Evolutionary conservation across 139 green algal species (phyloP), one percentile per base, ranked within the genome.

Genomic region (Tetradesmus obliquus): DNA sequence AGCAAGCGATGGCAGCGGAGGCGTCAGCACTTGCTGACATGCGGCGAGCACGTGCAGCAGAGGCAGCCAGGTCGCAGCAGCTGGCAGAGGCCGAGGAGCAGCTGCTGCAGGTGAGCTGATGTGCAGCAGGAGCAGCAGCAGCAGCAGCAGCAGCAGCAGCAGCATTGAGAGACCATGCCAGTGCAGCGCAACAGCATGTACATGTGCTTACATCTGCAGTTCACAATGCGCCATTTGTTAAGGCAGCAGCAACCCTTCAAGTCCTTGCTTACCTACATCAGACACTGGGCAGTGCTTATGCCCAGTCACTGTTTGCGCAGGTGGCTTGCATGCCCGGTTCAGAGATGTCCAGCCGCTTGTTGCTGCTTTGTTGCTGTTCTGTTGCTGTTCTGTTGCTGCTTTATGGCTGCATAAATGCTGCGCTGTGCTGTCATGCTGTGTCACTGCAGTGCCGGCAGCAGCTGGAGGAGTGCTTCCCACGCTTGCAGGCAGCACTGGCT

Each of bases 71-170:
- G 57, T 32, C 84, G 1, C 53, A 79, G 84, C 84, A 88, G 57
- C 57, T 88, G 57, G 57, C 57, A 60, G 84, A 88, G 72, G 32
- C 84, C 58, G 84, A 88, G 57, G 84, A 88, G 32, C 57, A 88
- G 58, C 57, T 88, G n/a, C 22, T 60, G 6, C 62, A 76, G 57
- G 84, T 88, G 57, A 58, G 84, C 5, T 9, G 20, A 45, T 10
- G 20, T 74, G 7, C 55, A 45, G 53, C 81, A 69, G 22, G 19
- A 72, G 20, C 82, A 87, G 55, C 82, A 87, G 55, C 84, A 88
- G 57, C 20, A 58, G 81, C 81, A 86, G 54, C 51, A 66, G 53
- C 81, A 62, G 53, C 53, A 57, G 53, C 53, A 86, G 15, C 51
- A 86, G 53, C 81, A 86, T 15, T 10, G 69, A 55, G 58, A 24